Conservation (phyloP, 495 filamentous ascomycete genomes). For the Aspergillus sclerotioniger region DNA sequence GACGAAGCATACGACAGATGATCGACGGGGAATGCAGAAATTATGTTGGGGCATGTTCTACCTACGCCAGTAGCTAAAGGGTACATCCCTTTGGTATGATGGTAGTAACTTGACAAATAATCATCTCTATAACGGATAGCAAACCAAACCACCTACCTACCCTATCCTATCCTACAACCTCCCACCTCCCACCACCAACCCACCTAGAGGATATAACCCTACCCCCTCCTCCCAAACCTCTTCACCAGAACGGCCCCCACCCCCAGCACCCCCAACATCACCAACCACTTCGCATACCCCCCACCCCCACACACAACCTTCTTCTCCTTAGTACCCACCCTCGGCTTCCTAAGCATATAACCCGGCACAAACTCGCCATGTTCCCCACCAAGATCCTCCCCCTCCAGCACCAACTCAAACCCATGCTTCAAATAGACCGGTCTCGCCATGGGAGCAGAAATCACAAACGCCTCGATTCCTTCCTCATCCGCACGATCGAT, state of each 20-base stretch:
- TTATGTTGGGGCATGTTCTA: no score
- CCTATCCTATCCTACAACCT: no score
- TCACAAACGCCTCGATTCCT: slow-evolving; percentile 36
- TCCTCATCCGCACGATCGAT: slow-evolving; percentile 37
- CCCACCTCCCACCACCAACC: no score
- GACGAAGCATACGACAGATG: no score
- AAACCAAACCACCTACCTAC: no score
- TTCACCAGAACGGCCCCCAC: neutral
- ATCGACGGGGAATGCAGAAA: no score
- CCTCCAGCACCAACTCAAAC: slow-evolving; percentile 25
- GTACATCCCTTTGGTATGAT: no score
- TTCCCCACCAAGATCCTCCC: slow-evolving; percentile 12
- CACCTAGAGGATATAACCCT: no score
- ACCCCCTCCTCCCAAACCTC: no score
- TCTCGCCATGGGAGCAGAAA: slow-evolving; percentile 30
- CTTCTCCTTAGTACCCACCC: neutral
- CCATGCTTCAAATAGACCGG: slow-evolving; percentile 34
- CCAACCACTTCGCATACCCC: neutral
- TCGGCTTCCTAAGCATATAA: slow-evolving; percentile 11
- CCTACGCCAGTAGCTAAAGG: no score
- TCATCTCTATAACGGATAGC: no score
- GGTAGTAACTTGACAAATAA: no score
- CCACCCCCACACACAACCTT: neutral
- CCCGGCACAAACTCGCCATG: slow-evolving; percentile 6
- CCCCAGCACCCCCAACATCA: neutral